A percentile compares a stretch with the other conserved stretches of the same genome.
Conservation (phyloP, 768 basidiomycete genomes). For the Pisolithus orientalis region DNA sequence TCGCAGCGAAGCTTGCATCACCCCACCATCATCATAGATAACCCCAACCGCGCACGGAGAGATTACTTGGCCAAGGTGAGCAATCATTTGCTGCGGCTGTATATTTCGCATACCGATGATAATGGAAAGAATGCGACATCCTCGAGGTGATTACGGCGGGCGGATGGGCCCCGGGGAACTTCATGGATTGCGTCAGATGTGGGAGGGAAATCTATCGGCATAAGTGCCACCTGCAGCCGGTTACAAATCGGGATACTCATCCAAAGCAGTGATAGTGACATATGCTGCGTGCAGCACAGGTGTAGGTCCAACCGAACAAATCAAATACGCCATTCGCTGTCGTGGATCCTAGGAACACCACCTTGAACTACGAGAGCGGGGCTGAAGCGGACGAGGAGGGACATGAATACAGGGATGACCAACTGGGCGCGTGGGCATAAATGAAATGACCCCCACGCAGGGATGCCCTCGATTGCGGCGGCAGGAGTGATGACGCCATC, state of each 20-base stretch:
- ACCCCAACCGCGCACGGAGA: background rate
- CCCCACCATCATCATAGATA: background rate
- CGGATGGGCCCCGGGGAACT: slow-evolving; percentile 4
- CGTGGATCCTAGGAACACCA: slow-evolving; percentile 12
- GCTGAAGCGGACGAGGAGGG: slow-evolving; percentile 25
- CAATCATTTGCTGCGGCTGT: background rate
- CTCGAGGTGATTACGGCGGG: slow-evolving; percentile 26
- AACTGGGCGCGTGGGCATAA: background rate
- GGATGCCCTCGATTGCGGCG: background rate
- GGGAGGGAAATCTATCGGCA: slow-evolving; percentile 2
- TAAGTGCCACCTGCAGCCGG: background rate
- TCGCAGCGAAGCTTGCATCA: too few relatives aligned
- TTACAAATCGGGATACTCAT: background rate
- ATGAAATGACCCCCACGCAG: background rate
- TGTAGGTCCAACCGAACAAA: background rate
- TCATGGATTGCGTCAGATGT: slow-evolving; percentile 7
- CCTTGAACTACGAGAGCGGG: slow-evolving; percentile 14
- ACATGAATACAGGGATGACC: slow-evolving; percentile 4
- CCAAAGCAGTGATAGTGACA: background rate
- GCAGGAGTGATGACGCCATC: slow-evolving; percentile 15
- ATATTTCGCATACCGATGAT: background rate
- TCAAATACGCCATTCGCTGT: slow-evolving; percentile 4
- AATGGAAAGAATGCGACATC: slow-evolving; percentile 15
- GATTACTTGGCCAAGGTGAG: background rate
- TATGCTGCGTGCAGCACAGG: background rate